These are phyloP conservation scores for Kwoniella sp. DNA, from an alignment of 768 basidiomycete genomes.

Conservation along the genomic window DNA sequence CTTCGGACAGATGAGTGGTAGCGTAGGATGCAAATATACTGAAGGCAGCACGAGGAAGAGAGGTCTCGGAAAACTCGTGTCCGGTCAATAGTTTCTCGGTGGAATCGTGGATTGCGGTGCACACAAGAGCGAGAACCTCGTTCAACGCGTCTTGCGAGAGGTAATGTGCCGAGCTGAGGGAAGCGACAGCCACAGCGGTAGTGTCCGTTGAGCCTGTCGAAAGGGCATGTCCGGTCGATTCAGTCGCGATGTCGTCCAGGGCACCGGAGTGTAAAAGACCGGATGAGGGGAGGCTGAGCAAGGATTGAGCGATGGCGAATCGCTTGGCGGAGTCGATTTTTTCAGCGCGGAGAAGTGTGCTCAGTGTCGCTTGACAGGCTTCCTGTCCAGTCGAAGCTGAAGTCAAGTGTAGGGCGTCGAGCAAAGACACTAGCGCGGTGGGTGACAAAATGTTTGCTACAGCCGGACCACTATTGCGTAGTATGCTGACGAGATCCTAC, in stretches of 20 bases:
- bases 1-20: conserved; percentile 13
- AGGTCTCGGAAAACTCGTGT: conserved; percentile 2
- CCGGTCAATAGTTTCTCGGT: conserved; percentile 25
- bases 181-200: conserved; percentile 11
- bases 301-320: conserved; percentile 26
- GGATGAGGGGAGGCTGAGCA: conserved; percentile 11
- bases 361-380: not conserved
- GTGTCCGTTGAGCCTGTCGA: conserved; percentile 15
- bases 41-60: conserved; percentile 28
- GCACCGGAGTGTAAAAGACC: conserved; percentile 22
- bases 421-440: conserved; percentile 9
- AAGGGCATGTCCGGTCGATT: conserved; percentile 43
- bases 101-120: conserved; percentile 42
- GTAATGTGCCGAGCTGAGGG: conserved; percentile 8
- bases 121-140: conserved; percentile 42
- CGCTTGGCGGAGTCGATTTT: conserved; percentile 9
- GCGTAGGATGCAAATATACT: conserved; percentile 41
- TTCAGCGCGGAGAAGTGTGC: conserved; percentile 4
- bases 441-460: conserved; percentile 10
- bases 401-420: conserved; percentile 4
- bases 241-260: conserved; percentile 40
- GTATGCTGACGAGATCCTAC: not conserved
- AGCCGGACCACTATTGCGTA: not conserved
- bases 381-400: not conserved
- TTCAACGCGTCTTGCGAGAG: conserved; percentile 38